Percentiles rank a stretch among this genome's conserved stretches.
Conservation (phyloP, 257 asterid species). For the Lycium barbarum region DNA sequence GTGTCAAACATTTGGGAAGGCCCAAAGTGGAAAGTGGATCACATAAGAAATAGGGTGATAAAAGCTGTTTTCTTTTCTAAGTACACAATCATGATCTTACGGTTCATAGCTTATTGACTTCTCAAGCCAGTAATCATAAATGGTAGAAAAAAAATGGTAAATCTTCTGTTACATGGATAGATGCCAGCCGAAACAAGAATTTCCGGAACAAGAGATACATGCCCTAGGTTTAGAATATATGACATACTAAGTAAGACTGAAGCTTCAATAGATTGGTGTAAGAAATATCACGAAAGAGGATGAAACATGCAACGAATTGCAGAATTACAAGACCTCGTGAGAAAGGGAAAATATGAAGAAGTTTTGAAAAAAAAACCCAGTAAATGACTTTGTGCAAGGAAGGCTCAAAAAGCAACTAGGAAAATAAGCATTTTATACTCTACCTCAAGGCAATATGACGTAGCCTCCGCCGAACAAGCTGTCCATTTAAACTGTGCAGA, state of each 20-base stretch:
- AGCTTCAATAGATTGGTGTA: neutral
- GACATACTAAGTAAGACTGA: neutral
- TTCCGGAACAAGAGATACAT: constrained; percentile 3
- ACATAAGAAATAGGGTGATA: neutral
- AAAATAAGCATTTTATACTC: constrained; percentile 30
- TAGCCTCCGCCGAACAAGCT: constrained; percentile 88
- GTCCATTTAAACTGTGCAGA: constrained; percentile 72
- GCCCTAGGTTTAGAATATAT: neutral
- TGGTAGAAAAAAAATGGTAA: neutral
- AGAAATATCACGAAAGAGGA: neutral
- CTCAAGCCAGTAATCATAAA: neutral
- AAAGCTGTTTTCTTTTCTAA: neutral
- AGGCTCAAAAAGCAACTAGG: neutral
- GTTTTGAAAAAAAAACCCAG: neutral
- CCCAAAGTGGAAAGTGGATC: constrained; percentile 16
- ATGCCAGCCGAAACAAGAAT: neutral
- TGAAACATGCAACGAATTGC: neutral
- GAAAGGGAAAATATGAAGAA: neutral
- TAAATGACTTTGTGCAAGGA: neutral
- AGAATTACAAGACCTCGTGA: neutral
- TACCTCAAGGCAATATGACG: constrained; percentile 92
- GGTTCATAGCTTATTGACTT: constrained; percentile 1
- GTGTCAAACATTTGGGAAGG: constrained; percentile 22
- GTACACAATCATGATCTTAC: neutral
- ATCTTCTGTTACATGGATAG: neutral